Base-by-base conservation (phyloP, 2,329 filamentous ascomycete species). In the Teratosphaeria pseudoeucalypti region DNA sequence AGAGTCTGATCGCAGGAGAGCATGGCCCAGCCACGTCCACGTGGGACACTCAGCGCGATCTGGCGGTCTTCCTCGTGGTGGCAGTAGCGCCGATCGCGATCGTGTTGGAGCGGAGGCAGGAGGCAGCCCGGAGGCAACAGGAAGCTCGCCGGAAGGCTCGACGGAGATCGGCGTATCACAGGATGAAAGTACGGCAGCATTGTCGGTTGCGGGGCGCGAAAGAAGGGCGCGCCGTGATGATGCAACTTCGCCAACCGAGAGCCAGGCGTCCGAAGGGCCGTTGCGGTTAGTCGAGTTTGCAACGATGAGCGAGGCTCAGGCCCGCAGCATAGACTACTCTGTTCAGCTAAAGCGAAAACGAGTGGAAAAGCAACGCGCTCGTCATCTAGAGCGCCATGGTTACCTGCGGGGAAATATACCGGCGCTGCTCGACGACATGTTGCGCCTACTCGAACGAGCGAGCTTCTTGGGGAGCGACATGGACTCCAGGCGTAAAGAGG, bases 401-500 rank as follows among this genome's bases (percentile, higher is more conserved):
- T 49, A 49, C 11, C 43, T 49, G 9, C 5, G 19, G n/a, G 43
- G 6, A 19, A 49, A 49, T 1, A 19, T 49, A 6, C 43, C 43
- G n/a, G 43, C 43, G 9, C 16, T 49, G 23, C 68, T 65, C 65
- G 62, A 37, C 9, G 58, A 57, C 1, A 59, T 63, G 1, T 54
- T 67, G 14, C 32, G 34, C 6, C 26, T 65, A 19, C 61, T 69
- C 11, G 62, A 66, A 9, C 49, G 63, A 9, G 43, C 56, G 3
- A 68, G 63, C 6, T 58, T 62, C 9, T 27, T 34, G 2, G 61
- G 61, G 2, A 29, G 37, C 1, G 56, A 62, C 14, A 49, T 57
- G 10, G 61, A 64, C 52, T 58, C 57, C 9, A 65, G 63, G n/a
- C 62, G 61, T 16, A 54, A 60, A n/a, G 67, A 68, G 52, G 63